These are phyloP conservation scores for Abortiporus biennis DNA, from an alignment of 1,284 basidiomycete species.

Conservation along the genomic window DNA sequence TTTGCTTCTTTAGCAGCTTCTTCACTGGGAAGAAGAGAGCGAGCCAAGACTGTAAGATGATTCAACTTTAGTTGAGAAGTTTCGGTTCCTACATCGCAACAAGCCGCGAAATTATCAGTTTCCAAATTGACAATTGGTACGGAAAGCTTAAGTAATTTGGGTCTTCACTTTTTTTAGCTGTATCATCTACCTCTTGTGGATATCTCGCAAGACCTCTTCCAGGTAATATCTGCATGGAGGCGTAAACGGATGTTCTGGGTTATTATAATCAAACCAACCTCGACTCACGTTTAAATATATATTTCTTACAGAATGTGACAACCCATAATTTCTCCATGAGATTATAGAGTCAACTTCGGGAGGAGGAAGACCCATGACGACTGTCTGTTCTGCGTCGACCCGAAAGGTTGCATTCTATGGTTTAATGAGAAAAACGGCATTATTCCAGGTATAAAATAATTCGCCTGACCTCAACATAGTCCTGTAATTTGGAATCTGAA, in stretches of 20 bases:
- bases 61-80: conserved; percentile 20
- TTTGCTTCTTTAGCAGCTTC: too few species aligned
- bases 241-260: background rate
- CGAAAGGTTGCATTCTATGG: conserved; percentile 38
- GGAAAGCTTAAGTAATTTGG: background rate
- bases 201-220: conserved; percentile 2
- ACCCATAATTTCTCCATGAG: conserved; percentile 33
- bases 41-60: conserved; percentile 26
- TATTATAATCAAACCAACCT: background rate
- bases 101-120: background rate
- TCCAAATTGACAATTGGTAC: too few species aligned
- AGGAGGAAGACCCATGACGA: conserved; percentile 43
- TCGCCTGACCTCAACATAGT: conserved; percentile 40
- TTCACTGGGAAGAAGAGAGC: conserved; percentile 31
- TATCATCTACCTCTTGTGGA: conserved; percentile 8
- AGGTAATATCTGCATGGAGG: conserved; percentile 6
- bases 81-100: conserved; percentile 1
- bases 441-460: background rate
- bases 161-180: conserved; percentile 1
- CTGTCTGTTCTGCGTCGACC: conserved; percentile 35
- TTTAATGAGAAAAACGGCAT: background rate
- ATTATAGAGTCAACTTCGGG: conserved; percentile 30
- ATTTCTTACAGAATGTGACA: conserved; percentile 9
- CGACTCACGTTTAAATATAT: conserved; percentile 11
- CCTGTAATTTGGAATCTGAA: conserved; percentile 37